Evolutionary conservation across 2,329 filamentous ascomycete species (phyloP).

Genomic region (Paracoccidioides lutzii): DNA sequence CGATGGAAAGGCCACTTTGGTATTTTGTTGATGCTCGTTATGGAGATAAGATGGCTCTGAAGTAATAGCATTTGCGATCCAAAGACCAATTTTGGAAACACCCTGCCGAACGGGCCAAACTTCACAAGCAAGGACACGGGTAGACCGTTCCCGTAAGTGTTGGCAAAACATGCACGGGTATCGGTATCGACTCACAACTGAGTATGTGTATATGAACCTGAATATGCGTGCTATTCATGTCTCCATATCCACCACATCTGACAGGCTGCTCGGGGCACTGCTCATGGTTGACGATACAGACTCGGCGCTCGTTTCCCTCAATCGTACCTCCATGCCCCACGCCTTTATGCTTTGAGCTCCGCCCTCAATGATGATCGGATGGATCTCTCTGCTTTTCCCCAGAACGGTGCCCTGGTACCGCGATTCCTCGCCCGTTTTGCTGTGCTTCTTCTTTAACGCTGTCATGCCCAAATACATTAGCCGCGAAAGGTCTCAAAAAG

Average conservation of each 20-base stretch:
- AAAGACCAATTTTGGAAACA: no score
- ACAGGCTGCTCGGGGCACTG: conserved; percentile 28
- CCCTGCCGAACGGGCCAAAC: no score
- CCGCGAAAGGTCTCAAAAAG: neutral
- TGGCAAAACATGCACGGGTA: no score
- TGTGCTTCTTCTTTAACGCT: conserved; percentile 86
- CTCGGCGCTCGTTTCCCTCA: conserved; percentile 19
- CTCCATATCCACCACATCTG: conserved; percentile 26
- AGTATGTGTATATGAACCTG: neutral
- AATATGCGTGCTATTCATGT: conserved; percentile 15
- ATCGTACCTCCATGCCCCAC: conserved; percentile 40
- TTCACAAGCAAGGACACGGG: no score
- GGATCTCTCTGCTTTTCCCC: conserved; percentile 58
- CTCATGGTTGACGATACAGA: conserved; percentile 28
- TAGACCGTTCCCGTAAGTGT: no score
- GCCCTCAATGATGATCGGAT: conserved; percentile 65
- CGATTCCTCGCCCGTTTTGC: conserved; percentile 74
- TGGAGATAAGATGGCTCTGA: no score
- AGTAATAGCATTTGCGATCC: no score
- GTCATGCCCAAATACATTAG: conserved; percentile 3
- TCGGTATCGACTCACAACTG: neutral
- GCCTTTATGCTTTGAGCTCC: conserved; percentile 55
- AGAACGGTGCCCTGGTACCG: conserved; percentile 76
- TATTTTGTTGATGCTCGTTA: no score
- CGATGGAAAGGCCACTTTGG: no score